phyloP scores from a whole-genome alignment of 2,329 filamentous ascomycete genomes.

The Seiridium cupressi region DNA sequence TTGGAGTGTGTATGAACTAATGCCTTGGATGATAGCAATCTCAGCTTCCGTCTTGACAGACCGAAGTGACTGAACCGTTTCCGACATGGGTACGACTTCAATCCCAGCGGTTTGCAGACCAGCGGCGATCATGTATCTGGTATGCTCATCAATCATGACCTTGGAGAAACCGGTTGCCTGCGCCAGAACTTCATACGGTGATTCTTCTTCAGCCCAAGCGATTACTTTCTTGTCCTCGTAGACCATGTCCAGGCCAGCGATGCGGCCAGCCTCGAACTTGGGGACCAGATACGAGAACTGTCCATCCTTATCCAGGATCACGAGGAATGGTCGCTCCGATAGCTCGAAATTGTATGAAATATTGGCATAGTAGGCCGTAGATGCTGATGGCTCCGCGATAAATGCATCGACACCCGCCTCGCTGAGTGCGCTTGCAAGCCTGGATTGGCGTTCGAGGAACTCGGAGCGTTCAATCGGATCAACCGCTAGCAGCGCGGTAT shows the following conservation, averaged over 20 bases:
- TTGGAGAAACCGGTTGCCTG: slow-evolving; percentile 15
- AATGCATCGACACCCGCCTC: slow-evolving; percentile 25
- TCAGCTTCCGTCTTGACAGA: slow-evolving; percentile 26
- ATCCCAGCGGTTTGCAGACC: slow-evolving; percentile 22
- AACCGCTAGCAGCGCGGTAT: slow-evolving; percentile 21
- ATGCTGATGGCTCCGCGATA: slow-evolving; percentile 26
- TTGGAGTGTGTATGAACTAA: slow-evolving; percentile 26
- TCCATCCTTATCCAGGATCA: slow-evolving; percentile 20
- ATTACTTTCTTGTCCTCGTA: slow-evolving; percentile 21
- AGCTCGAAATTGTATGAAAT: slow-evolving; percentile 19
- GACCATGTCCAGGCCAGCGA: slow-evolving; percentile 26
- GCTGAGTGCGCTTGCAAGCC: slow-evolving; percentile 18
- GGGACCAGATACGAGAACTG: slow-evolving; percentile 26
- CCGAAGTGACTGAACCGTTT: slow-evolving; percentile 20
- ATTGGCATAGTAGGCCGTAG: slow-evolving; percentile 21
- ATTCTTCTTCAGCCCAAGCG: slow-evolving; percentile 23
- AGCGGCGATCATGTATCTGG: slow-evolving; percentile 26
- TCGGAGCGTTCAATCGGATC: slow-evolving; percentile 21
- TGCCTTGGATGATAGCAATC: slow-evolving; percentile 22
- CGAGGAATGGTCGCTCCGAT: slow-evolving; percentile 26
- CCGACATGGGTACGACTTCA: slow-evolving; percentile 25
- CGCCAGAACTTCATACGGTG: slow-evolving; percentile 23
- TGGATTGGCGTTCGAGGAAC: slow-evolving; percentile 21
- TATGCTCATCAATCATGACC: slow-evolving; percentile 28
- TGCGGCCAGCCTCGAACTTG: slow-evolving; percentile 25